phyloP scores from a whole-genome alignment of 495 filamentous ascomycete genomes.

The Neurospora sp. region DNA sequence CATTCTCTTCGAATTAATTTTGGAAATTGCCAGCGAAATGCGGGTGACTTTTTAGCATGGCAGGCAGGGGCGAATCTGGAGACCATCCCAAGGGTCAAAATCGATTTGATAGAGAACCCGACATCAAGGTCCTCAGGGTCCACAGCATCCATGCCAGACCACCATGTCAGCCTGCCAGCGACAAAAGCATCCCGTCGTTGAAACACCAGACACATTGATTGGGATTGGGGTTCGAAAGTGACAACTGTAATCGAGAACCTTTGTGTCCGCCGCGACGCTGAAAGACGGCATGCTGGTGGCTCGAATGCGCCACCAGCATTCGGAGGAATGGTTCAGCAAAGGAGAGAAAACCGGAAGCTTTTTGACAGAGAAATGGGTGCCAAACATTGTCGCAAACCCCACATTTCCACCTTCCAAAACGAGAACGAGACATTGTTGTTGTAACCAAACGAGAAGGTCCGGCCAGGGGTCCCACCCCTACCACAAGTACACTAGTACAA shows the following conservation, averaged over 20 bases:
- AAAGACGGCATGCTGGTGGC: neutral
- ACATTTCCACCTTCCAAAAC: slow-evolving; percentile 2
- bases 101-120: neutral
- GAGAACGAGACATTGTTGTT: neutral
- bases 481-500: neutral
- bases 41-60: no score
- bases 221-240: neutral
- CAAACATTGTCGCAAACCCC: neutral
- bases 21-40: no score
- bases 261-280: neutral
- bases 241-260: neutral
- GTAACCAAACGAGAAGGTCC: neutral
- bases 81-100: neutral
- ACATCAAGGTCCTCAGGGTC: neutral
- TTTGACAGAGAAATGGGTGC: neutral
- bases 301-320: no score
- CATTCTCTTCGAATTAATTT: no score
- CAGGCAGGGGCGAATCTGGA: no score
- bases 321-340: neutral
- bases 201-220: neutral
- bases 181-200: neutral
- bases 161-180: neutral
- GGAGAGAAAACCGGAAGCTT: neutral
- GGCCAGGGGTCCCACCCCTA: neutral
- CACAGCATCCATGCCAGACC: neutral